These are phyloP conservation scores for Diaporthe sp. DNA, from an alignment of 2,329 filamentous ascomycete genomes.

Conservation along the genomic window DNA sequence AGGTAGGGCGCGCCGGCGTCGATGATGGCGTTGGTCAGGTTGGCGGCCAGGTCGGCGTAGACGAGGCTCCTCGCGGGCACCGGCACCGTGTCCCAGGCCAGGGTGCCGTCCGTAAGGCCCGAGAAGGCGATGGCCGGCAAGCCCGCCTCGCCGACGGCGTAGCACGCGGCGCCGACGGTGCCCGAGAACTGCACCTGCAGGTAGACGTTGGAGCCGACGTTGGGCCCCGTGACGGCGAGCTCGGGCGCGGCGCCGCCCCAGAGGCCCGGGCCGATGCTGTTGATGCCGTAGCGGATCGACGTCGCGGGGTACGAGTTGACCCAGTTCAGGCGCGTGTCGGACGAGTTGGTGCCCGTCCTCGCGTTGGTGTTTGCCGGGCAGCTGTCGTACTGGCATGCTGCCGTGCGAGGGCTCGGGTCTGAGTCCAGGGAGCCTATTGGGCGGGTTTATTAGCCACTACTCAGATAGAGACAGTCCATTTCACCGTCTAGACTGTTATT, in stretches of 20 bases:
- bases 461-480: background rate
- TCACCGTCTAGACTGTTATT: background rate
- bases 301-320: conserved; percentile 80
- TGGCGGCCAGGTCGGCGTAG: conserved; percentile 75
- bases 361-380: conserved; percentile 68
- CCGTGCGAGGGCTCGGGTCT: conserved; percentile 60
- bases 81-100: conserved; percentile 68
- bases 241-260: conserved; percentile 69
- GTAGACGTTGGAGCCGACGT: conserved; percentile 71
- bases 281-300: conserved; percentile 73
- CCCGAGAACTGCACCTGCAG: conserved; percentile 71
- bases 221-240: conserved; percentile 75
- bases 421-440: conserved; percentile 65
- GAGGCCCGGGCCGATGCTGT: conserved; percentile 65
- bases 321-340: conserved; percentile 74
- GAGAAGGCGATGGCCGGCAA: conserved; percentile 80
- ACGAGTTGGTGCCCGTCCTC: conserved; percentile 68
- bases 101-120: conserved; percentile 63
- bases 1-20: conserved; percentile 73
- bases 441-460: conserved; percentile 10
- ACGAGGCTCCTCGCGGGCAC: conserved; percentile 66
- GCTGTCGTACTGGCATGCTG: conserved; percentile 71
- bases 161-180: conserved; percentile 75
- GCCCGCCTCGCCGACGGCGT: conserved; percentile 66
- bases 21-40: conserved; percentile 68